These are phyloP conservation scores for Boletus pseudo-olivaceus DNA, from an alignment of 768 basidiomycete species.

Conservation along the genomic window DNA sequence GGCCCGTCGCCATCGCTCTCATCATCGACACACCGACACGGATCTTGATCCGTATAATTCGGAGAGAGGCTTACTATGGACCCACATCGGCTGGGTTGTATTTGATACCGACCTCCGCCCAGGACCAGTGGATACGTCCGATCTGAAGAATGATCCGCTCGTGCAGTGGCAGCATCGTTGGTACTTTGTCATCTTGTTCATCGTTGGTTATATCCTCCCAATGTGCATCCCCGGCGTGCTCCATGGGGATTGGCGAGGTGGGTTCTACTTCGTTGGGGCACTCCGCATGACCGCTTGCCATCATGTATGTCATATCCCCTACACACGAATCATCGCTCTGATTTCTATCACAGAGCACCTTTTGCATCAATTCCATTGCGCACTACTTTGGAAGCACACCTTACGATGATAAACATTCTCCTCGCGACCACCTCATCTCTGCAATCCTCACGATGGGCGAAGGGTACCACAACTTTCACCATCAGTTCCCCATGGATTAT, in stretches of 20 bases:
- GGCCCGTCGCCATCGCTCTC: slow-evolving; percentile 79
- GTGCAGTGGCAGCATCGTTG: slow-evolving; percentile 76
- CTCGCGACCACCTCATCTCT: slow-evolving; percentile 76
- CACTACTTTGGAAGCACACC: slow-evolving; percentile 80
- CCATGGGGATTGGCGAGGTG: slow-evolving; percentile 77
- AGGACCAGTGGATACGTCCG: slow-evolving; percentile 70
- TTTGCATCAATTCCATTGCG: slow-evolving; percentile 86
- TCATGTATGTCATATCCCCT: slow-evolving; percentile 58
- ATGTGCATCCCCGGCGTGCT: slow-evolving; percentile 63
- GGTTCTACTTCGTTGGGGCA: slow-evolving; percentile 73
- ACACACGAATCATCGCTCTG: neutral
- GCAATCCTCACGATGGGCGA: slow-evolving; percentile 76
- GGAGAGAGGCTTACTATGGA: slow-evolving; percentile 72
- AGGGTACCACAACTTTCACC: slow-evolving; percentile 75
- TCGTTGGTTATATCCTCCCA: slow-evolving; percentile 73
- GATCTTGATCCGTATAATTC: slow-evolving; percentile 84
- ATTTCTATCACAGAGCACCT: slow-evolving; percentile 55
- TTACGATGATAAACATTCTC: slow-evolving; percentile 77
- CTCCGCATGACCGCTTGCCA: slow-evolving; percentile 72
- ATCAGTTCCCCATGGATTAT: slow-evolving; percentile 82
- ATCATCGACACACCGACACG: slow-evolving; percentile 83
- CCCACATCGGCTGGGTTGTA: slow-evolving; percentile 83
- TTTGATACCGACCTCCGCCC: slow-evolving; percentile 69
- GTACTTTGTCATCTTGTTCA: slow-evolving; percentile 58
- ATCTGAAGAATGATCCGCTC: slow-evolving; percentile 64